Percentiles rank a stretch among this genome's conserved stretches.
Conservation (phyloP, 305 asterid species). For the Fraxinus latifolia region DNA sequence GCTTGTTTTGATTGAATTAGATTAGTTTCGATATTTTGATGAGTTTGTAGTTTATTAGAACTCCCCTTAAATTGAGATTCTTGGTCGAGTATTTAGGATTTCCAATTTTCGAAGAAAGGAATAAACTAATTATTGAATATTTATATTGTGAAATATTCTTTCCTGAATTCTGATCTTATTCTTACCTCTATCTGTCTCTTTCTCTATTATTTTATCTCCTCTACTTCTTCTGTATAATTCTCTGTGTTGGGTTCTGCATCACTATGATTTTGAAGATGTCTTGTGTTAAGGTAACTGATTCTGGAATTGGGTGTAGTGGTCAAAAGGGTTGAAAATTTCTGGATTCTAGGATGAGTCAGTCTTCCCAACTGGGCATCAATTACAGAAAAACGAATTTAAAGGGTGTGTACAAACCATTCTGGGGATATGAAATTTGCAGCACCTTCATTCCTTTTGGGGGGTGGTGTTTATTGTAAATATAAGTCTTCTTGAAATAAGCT, state of each 20-base stretch:
- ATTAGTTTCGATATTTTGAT: not conserved
- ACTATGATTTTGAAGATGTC: not conserved
- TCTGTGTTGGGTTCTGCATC: not conserved
- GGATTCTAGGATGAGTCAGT: not conserved
- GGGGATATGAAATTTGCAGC: not conserved
- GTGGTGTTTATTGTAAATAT: not conserved
- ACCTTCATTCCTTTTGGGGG: not conserved
- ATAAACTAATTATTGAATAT: not conserved
- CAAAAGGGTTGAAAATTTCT: not conserved
- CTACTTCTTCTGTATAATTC: not conserved
- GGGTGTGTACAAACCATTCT: not conserved
- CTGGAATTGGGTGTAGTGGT: not conserved
- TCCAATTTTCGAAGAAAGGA: not conserved
- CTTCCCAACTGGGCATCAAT: not conserved
- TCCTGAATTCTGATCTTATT: not conserved
- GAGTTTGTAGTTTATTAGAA: not conserved
- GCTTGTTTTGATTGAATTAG: not conserved
- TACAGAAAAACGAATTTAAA: not conserved
- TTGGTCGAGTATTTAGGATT: not conserved
- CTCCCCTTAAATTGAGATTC: not conserved
- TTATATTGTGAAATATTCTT: not conserved
- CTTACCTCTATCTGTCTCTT: not conserved
- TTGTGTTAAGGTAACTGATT: not conserved
- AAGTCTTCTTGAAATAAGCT: not conserved
- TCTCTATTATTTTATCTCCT: not conserved